Evolutionary conservation across 257 asterid species (phyloP), one percentile per base, ranked within the genome.

Genomic region (Salvia rosmarinus): DNA sequence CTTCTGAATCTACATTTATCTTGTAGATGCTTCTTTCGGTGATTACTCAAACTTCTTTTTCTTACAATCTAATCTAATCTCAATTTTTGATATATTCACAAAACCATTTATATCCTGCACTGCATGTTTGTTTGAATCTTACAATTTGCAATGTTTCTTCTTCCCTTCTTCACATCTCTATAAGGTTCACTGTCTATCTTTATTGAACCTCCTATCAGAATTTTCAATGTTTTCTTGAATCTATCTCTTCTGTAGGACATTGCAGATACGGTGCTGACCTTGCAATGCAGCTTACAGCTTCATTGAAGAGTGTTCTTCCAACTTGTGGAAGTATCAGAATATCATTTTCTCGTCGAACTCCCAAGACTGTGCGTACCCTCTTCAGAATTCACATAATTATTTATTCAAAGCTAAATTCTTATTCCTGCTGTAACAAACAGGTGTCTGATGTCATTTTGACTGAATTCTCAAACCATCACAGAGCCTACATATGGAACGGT

Each of bases 301-400:
- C 87, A 52, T 76, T 92, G 82, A 83, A 74, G 77, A 75, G 74
- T 46, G 85, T 81, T 75, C 89, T 92, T 67, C 85, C 87, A 65
- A 85, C 90, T 64, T 92, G 98, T 82, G 98, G 96, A 79, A 85
- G 86, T 74, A 74, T 92, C 69, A 82, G 95, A 79, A 77, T 90
- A 70, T 92, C 96, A 59, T 92, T 92, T 83, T 92, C 96, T 73
- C 90, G 96, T 52, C 88, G 98, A 76, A 92, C 98, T 49, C 98
- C 98, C 30, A 80, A 75, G 81, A 84, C 70, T 40, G 98, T 92
- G 34, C 5, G 78, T 77, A 70, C 80, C 65, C 67, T 74, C 77
- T 54, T 75, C 74, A 5, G 16, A 55, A 6, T 71, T 63, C 61
- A 25, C 73, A 61, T 67, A 30, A 43, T 63, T 43, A 62, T 75